phyloP scores from a whole-genome alignment of 768 basidiomycete species.

The Pleurotus tuber-regium region DNA sequence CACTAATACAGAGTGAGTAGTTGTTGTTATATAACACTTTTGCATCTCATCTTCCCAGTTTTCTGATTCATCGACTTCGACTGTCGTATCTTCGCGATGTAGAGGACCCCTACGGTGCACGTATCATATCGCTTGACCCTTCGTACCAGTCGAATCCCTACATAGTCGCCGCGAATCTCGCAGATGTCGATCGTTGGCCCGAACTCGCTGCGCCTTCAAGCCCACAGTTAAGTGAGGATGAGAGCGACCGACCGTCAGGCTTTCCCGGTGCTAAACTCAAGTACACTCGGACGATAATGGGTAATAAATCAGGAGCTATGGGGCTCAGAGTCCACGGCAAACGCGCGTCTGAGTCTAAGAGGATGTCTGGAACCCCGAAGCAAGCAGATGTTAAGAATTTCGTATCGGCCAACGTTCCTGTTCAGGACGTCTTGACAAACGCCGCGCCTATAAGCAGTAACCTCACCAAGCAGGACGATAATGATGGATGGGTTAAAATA shows the following conservation, averaged over 20 bases:
- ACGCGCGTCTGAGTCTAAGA: conserved; percentile 50
- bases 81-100: conserved; percentile 86
- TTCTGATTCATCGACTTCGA: conserved; percentile 82
- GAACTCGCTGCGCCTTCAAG: conserved; percentile 72
- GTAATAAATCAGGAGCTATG: conserved; percentile 62
- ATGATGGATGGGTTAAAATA: conserved; percentile 30
- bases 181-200: conserved; percentile 81
- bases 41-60: conserved; percentile 28
- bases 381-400: conserved; percentile 35
- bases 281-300: conserved; percentile 90
- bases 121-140: conserved; percentile 78
- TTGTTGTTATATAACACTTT: neutral
- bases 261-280: conserved; percentile 60
- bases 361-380: conserved; percentile 37
- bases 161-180: conserved; percentile 73
- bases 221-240: conserved; percentile 73
- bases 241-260: conserved; percentile 42
- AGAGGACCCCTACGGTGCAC: conserved; percentile 80
- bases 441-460: conserved; percentile 28
- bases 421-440: conserved; percentile 29
- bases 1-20: conserved; percentile 57
- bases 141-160: conserved; percentile 81
- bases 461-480: conserved; percentile 22
- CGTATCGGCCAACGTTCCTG: conserved; percentile 29
- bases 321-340: conserved; percentile 79